These are phyloP conservation scores for Apium graveolens DNA, from an alignment of 129 eudicot species.

Conservation along the genomic window DNA sequence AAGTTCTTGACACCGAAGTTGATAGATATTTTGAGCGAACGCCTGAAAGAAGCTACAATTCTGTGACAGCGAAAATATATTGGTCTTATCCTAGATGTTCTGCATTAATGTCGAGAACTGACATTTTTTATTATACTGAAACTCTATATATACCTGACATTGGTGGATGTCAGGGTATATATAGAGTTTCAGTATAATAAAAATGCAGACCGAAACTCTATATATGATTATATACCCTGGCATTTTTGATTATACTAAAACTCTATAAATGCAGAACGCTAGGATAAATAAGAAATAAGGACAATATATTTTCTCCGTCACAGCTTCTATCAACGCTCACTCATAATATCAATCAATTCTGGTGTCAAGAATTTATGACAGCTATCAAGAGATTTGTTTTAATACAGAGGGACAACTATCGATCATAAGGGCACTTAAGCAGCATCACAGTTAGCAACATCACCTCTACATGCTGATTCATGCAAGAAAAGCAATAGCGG, in stretches of 20 bases:
- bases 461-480: conserved; percentile 30
- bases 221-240: too few relatives aligned
- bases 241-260: too few relatives aligned
- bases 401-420: conserved; percentile 47
- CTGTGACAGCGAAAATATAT: conserved; percentile 59
- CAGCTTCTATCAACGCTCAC: conserved; percentile 46
- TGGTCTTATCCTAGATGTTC: conserved; percentile 82
- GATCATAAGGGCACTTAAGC: conserved; percentile 75
- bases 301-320: conserved; percentile 63
- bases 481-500: conserved; percentile 39
- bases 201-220: too few relatives aligned
- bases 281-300: conserved; percentile 51
- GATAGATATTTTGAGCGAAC: too few relatives aligned
- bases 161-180: too few relatives aligned
- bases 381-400: conserved; percentile 22
- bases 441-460: conserved; percentile 44
- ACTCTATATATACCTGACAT: not conserved
- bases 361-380: conserved; percentile 56
- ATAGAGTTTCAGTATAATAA: too few relatives aligned
- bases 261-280: conserved; percentile 80
- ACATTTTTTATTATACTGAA: conserved; percentile 17
- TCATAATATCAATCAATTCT: conserved; percentile 34
- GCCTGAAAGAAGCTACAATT: conserved; percentile 53
- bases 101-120: conserved; percentile 58
- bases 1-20: conserved; percentile 56